phyloP scores from a whole-genome alignment of 495 filamentous ascomycete species.

The Daldinia caldariorum region DNA sequence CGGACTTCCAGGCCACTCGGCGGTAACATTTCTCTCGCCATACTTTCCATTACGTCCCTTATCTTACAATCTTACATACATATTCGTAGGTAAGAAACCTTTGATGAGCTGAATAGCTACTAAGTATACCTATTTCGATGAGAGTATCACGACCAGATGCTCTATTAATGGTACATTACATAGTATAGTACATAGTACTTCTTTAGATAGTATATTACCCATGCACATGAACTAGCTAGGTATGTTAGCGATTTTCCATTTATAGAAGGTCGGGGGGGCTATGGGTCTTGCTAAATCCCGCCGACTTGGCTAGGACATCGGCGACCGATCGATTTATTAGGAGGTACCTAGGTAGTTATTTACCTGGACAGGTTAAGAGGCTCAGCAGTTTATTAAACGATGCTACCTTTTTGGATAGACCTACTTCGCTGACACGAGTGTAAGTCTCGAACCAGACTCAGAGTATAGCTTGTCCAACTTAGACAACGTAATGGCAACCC shows the following conservation, averaged over 20 bases:
- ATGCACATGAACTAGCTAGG: background rate
- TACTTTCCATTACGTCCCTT: background rate
- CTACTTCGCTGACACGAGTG: background rate
- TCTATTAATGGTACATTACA: background rate
- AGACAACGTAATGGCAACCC: slow-evolving; percentile 1
- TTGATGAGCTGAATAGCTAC: background rate
- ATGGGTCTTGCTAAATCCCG: background rate
- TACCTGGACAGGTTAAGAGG: background rate
- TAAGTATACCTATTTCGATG: background rate
- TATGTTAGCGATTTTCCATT: slow-evolving; percentile 1
- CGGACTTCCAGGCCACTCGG: background rate
- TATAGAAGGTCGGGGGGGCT: background rate
- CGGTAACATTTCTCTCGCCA: background rate
- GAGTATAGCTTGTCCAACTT: background rate
- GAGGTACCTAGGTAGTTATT: too few species aligned
- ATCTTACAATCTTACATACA: background rate
- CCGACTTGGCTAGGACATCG: background rate
- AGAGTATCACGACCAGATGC: background rate
- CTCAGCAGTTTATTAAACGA: slow-evolving; percentile 4
- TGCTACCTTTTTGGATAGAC: background rate
- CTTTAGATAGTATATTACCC: background rate
- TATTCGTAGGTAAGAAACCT: background rate
- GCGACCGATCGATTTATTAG: slow-evolving; percentile 2
- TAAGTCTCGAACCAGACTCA: background rate
- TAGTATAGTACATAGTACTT: background rate